A percentile compares a stretch with the other conserved stretches of the same genome.
Conservation (phyloP, 225 moss, liverwort and hornwort species). For the Takakia lepidozioides region DNA sequence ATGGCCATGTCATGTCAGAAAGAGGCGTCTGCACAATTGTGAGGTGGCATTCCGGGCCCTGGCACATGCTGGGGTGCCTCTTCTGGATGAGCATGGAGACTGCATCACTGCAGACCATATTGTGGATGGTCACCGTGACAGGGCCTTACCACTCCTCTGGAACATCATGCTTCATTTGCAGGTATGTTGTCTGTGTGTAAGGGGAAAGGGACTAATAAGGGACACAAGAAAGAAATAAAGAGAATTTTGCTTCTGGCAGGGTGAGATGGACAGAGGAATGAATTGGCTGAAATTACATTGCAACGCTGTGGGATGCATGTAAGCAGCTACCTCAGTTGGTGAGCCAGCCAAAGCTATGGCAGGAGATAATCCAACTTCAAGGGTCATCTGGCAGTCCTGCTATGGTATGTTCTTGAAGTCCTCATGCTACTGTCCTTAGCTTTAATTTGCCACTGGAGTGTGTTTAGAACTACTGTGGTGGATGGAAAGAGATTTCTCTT, state of each 20-base stretch:
- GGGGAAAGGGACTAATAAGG: neutral
- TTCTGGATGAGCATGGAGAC: constrained; percentile 61
- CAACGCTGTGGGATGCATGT: too few relatives aligned
- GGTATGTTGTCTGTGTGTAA: constrained; percentile 21
- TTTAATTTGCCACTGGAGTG: too few relatives aligned
- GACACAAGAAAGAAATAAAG: neutral
- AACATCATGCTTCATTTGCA: constrained; percentile 70
- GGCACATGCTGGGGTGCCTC: constrained; percentile 56
- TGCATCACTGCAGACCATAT: constrained; percentile 57
- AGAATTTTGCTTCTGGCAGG: neutral
- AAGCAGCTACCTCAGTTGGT: constrained; percentile 64
- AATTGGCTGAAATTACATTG: neutral
- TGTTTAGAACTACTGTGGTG: too few relatives aligned
- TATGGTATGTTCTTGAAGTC: constrained; percentile 10
- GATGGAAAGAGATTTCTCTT: too few relatives aligned
- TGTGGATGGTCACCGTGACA: constrained; percentile 59
- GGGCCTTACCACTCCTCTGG: constrained; percentile 64
- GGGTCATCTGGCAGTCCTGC: constrained; percentile 20
- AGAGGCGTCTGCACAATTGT: constrained; percentile 58
- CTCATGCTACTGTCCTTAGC: too few relatives aligned
- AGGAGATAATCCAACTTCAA: constrained; percentile 50
- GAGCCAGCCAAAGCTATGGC: constrained; percentile 67
- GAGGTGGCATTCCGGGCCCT: constrained; percentile 57
- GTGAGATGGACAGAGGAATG: neutral
- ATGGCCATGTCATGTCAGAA: constrained; percentile 53